Percentiles rank a stretch among this genome's conserved stretches.
phyloP scores from a whole-genome alignment of 2,329 filamentous ascomycete genomes.

The Diaporthe caulivora region DNA sequence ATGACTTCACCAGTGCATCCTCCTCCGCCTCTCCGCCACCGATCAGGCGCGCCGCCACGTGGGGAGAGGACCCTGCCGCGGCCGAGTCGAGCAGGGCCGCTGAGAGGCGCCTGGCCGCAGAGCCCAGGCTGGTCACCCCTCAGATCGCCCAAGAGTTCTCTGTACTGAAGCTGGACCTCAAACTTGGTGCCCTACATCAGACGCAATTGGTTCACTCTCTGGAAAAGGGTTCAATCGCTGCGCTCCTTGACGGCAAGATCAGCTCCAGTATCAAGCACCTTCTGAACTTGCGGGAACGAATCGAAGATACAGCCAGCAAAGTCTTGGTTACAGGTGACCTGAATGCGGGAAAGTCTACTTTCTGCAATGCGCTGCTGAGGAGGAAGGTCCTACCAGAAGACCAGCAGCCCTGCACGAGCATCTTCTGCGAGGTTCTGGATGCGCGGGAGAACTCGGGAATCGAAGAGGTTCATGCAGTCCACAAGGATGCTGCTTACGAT shows the following conservation, averaged over 20 bases:
- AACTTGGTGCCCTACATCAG: constrained; percentile 87
- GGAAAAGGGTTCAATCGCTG: constrained; percentile 91
- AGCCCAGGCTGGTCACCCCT: constrained; percentile 88
- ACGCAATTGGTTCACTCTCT: constrained; percentile 93
- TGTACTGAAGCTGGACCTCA: constrained; percentile 92
- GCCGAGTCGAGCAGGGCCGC: constrained; percentile 81
- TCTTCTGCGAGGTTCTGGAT: constrained; percentile 97
- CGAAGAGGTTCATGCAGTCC: constrained; percentile 96
- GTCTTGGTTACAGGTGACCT: constrained; percentile 95
- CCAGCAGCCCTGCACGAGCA: constrained; percentile 97
- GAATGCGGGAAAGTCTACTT: constrained; percentile 98
- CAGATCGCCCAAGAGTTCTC: constrained; percentile 97
- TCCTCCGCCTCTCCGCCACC: constrained; percentile 43
- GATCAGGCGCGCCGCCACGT: constrained; percentile 79
- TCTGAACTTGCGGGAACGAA: constrained; percentile 86
- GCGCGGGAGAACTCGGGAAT: constrained; percentile 89
- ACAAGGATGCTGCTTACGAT: constrained; percentile 83
- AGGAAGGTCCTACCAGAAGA: constrained; percentile 95
- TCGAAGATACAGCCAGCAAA: constrained; percentile 97
- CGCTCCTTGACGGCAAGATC: constrained; percentile 93
- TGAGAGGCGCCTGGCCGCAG: constrained; percentile 70
- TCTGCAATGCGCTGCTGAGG: constrained; percentile 95
- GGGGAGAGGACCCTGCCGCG: constrained; percentile 68
- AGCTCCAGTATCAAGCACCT: constrained; percentile 93
- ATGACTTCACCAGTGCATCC: constrained; percentile 56